These are phyloP conservation scores for Prunus yedoensis DNA, from an alignment of 331 rosid species.

Conservation along the genomic window DNA sequence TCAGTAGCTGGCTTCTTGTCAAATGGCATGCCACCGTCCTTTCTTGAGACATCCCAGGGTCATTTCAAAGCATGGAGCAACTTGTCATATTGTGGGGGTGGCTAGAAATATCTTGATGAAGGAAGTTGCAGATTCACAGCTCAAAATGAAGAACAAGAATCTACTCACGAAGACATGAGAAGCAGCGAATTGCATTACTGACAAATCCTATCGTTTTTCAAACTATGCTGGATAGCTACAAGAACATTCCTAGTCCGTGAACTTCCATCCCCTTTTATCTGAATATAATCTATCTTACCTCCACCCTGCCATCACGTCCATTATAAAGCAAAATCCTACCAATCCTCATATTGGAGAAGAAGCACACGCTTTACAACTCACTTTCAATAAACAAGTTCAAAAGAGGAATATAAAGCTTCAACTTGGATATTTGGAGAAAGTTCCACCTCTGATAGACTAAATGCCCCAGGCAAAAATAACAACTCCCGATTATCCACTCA, in stretches of 20 bases:
- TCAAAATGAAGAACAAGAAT: slow-evolving; percentile 29
- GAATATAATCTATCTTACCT: slow-evolving; percentile 16
- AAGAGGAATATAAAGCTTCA: slow-evolving; percentile 24
- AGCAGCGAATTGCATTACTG: slow-evolving; percentile 23
- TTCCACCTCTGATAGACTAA: slow-evolving; percentile 10
- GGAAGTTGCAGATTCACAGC: slow-evolving; percentile 32
- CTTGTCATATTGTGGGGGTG: slow-evolving; percentile 23
- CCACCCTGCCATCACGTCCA: slow-evolving; percentile 22
- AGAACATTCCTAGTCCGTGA: slow-evolving; percentile 10
- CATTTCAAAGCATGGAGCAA: slow-evolving; percentile 26
- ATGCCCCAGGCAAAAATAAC: background rate
- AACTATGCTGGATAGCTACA: slow-evolving; percentile 5
- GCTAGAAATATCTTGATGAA: slow-evolving; percentile 23
- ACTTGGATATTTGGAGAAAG: slow-evolving; percentile 4
- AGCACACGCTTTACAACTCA: slow-evolving; percentile 18
- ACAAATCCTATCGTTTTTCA: slow-evolving; percentile 23
- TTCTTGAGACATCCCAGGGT: slow-evolving; percentile 41
- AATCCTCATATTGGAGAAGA: background rate
- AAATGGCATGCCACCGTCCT: slow-evolving; percentile 28
- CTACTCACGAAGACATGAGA: slow-evolving; percentile 27
- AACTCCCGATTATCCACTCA: background rate
- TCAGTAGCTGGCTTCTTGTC: slow-evolving; percentile 43
- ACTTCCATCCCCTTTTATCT: slow-evolving; percentile 21
- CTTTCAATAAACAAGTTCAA: slow-evolving; percentile 21
- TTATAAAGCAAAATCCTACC: slow-evolving; percentile 12